A percentile compares a stretch with the other conserved stretches of the same genome.
Evolutionary conservation across 2,329 filamentous ascomycete species (phyloP).

Genomic region (Leptographium wingfieldii): DNA sequence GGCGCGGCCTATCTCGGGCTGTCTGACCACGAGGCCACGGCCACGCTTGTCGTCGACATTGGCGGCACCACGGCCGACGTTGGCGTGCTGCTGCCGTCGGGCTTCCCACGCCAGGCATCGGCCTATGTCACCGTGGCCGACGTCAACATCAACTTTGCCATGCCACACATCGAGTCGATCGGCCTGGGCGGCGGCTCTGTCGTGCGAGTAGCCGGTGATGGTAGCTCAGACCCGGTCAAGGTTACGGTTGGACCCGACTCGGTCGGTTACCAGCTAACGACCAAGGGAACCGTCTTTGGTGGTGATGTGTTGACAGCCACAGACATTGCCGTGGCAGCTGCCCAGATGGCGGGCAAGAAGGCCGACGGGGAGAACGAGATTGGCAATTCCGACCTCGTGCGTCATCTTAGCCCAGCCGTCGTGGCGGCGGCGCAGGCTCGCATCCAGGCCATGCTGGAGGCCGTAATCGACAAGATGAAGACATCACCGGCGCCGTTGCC

Average conservation of each 20-base stretch:
- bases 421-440: conserved; percentile 20
- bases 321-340: conserved; percentile 29
- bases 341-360: not conserved
- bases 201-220: conserved; percentile 17
- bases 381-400: conserved; percentile 18
- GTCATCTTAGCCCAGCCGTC: conserved; percentile 25
- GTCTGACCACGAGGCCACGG: not conserved
- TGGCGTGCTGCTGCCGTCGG: conserved; percentile 33
- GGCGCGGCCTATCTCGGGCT: conserved; percentile 32
- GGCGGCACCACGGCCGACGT: conserved; percentile 42
- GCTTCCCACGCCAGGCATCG: conserved; percentile 33
- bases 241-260: conserved; percentile 15
- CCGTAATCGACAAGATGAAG: conserved; percentile 49
- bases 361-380: conserved; percentile 14
- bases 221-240: conserved; percentile 11
- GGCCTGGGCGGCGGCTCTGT: conserved; percentile 31
- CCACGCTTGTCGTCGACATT: conserved; percentile 31
- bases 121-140: conserved; percentile 32
- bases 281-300: conserved; percentile 43
- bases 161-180: conserved; percentile 25
- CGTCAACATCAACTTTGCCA: conserved; percentile 29
- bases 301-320: conserved; percentile 45
- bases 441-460: conserved; percentile 40
- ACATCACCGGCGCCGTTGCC: conserved; percentile 44
- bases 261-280: conserved; percentile 29